A percentile compares a stretch with the other conserved stretches of the same genome.
These are phyloP conservation scores for Diaporthe caulivora DNA, from an alignment of 2,329 filamentous ascomycete genomes.

Conservation along the genomic window DNA sequence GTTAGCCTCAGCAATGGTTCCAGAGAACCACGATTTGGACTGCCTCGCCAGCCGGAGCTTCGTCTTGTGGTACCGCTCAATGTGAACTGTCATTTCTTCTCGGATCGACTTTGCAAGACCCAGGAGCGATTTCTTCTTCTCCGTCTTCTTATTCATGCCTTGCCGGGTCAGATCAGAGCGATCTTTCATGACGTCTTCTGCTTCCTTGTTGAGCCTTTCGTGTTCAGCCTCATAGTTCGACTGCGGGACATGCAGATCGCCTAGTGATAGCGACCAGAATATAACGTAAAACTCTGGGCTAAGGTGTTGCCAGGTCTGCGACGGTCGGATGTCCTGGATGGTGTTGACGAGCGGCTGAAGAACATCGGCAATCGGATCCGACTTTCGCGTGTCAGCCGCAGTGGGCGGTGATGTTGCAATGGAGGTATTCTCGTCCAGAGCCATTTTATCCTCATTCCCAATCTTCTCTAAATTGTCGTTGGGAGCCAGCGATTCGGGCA, in stretches of 20 bases:
- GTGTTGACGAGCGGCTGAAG: constrained; percentile 80
- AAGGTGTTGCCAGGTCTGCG: constrained; percentile 76
- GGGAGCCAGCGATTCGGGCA: constrained; percentile 31
- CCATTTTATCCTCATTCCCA: constrained; percentile 48
- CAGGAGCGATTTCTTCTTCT: constrained; percentile 76
- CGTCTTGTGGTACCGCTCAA: constrained; percentile 75
- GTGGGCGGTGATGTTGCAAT: constrained; percentile 45
- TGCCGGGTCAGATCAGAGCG: constrained; percentile 78
- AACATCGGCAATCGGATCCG: constrained; percentile 73
- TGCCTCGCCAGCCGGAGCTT: constrained; percentile 79
- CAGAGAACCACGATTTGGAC: constrained; percentile 82
- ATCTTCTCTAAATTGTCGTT: constrained; percentile 35
- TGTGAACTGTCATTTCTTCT: constrained; percentile 79
- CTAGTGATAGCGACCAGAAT: constrained; percentile 91
- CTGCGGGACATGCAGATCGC: constrained; percentile 82
- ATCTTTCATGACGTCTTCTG: constrained; percentile 76
- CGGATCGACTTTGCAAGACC: constrained; percentile 77
- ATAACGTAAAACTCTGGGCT: constrained; percentile 86
- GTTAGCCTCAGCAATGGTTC: constrained; percentile 72
- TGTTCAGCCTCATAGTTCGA: constrained; percentile 84
- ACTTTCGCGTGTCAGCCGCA: constrained; percentile 49
- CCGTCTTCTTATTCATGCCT: constrained; percentile 75
- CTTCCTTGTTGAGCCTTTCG: constrained; percentile 74
- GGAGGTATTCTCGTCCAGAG: constrained; percentile 46
- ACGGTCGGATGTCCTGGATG: constrained; percentile 71